These are phyloP conservation scores for Leishmania amazonensis DNA, from an alignment of 208 protist genomes.

Conservation along the genomic window DNA sequence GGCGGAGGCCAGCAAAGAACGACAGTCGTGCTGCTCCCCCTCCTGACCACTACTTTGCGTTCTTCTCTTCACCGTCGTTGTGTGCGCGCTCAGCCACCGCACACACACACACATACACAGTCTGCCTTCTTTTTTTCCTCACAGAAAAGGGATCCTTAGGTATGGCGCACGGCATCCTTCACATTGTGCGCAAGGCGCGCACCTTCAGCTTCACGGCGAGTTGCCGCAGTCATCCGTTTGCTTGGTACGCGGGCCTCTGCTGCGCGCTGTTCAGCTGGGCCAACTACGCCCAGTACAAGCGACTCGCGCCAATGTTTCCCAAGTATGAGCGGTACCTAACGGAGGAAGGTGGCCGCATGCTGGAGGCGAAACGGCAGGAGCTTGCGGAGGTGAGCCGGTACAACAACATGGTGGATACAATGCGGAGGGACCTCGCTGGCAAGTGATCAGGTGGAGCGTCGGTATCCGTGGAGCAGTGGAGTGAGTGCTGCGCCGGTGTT, in stretches of 20 bases:
- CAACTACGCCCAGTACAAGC: slow-evolving; percentile 79
- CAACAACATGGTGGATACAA: slow-evolving; percentile 76
- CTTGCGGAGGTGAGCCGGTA: slow-evolving; percentile 75
- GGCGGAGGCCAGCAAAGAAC: neutral
- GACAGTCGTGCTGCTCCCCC: neutral
- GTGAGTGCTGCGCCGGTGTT: neutral
- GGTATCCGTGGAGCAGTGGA: neutral
- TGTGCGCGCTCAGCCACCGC: neutral
- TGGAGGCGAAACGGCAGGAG: slow-evolving; percentile 79
- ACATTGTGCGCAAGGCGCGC: slow-evolving; percentile 44
- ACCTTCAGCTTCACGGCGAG: slow-evolving; percentile 65
- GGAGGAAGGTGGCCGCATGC: slow-evolving; percentile 67
- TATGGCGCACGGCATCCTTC: slow-evolving; percentile 23
- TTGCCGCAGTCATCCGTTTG: slow-evolving; percentile 54
- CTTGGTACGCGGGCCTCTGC: slow-evolving; percentile 59
- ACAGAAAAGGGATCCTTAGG: neutral
- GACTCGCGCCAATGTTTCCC: slow-evolving; percentile 68
- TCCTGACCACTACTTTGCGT: neutral
- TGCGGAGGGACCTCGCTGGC: slow-evolving; percentile 60
- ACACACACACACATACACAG: neutral
- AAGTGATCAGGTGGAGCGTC: slow-evolving; percentile 9
- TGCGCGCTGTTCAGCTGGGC: slow-evolving; percentile 58
- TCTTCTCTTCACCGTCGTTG: neutral
- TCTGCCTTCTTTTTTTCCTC: neutral
- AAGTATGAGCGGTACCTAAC: slow-evolving; percentile 58